Base-by-base conservation (phyloP, 2,329 filamentous ascomycete genomes). In the Penicillium thymicola region DNA sequence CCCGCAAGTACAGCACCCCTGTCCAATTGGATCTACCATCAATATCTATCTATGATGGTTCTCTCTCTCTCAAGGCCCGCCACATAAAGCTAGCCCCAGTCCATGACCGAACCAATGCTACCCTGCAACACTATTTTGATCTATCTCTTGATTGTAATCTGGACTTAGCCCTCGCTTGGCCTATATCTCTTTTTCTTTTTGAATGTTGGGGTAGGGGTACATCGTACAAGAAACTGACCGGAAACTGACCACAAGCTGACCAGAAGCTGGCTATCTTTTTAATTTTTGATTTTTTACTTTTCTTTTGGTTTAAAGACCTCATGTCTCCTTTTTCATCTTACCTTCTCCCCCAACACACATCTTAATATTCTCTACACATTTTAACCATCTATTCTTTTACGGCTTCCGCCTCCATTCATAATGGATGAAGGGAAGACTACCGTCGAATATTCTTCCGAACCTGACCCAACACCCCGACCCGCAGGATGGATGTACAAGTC, bases 401-500 rank as follows among this genome's bases (percentile, higher is more conserved):
- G 32, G 32, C 9, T 11, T 41, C 36, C 16, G 4, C 18, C 18
- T 23, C 32, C 21, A 42, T 50, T 49, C 44, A 50, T 40, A 41
- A 55, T 55, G 54, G 41, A 52, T n/a, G 37, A 55, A 9, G 41
- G n/a, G 37, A 52, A 42, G 36, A n/a, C 27, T 25, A 27, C 41
- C 14, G 9, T 28, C 11, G 40, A 40, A 23, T 34, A 52, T 10
- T 41, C 47, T 7, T 14, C 40, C 8, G 38, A 52, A 18, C 25
- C 50, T 11, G 21, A 40, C 10, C 37, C 60, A 0, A 30, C 36
- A 11, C 36, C 48, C 2, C 60, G 59, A 25, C 66, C 66, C 2
- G 13, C 51, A 7, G 51, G 73, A 34, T 68, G 69, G 68, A 85
- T 83, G 73, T 89, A 90, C 79, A 83, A 81, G 66, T 75, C 78